phyloP scores from a whole-genome alignment of 176 grass and related monocot genomes.

The Raddia distichophylla region DNA sequence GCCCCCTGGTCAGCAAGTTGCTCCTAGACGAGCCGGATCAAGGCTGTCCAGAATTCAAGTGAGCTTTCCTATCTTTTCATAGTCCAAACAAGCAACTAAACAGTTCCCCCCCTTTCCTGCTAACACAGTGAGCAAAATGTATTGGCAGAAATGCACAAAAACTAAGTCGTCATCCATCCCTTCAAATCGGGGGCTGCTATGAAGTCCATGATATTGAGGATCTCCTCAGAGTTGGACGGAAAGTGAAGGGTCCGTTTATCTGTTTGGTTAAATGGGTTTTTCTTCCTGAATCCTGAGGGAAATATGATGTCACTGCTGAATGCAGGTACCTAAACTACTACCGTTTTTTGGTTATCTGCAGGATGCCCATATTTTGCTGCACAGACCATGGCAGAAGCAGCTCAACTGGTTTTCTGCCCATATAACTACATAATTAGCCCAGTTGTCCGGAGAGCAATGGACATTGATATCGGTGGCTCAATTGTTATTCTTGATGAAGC shows the following conservation, averaged over 20 bases:
- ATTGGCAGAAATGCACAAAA: constrained; percentile 83
- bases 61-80: constrained; percentile 41
- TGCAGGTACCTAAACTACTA: constrained; percentile 17
- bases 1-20: constrained; percentile 58
- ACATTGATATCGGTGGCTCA: constrained; percentile 80
- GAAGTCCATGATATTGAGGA: constrained; percentile 99
- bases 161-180: constrained; percentile 80
- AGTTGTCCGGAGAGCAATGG: constrained; percentile 93
- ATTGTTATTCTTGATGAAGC: constrained; percentile 96
- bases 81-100: constrained; percentile 25
- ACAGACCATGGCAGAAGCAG: constrained; percentile 78
- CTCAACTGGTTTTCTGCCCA: constrained; percentile 92
- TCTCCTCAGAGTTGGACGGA: constrained; percentile 72
- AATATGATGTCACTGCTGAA: not conserved
- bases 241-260: constrained; percentile 70
- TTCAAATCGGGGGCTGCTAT: constrained; percentile 88
- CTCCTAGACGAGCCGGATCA: constrained; percentile 65
- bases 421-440: constrained; percentile 96
- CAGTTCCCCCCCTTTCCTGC: constrained; percentile 6
- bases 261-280: constrained; percentile 32
- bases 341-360: constrained; percentile 39
- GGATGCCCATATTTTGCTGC: constrained; percentile 96
- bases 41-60: constrained; percentile 93
- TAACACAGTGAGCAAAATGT: constrained; percentile 32
- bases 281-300: not conserved